Conservation (phyloP, 1,284 basidiomycete genomes). For the Ganoderma multipileum region DNA sequence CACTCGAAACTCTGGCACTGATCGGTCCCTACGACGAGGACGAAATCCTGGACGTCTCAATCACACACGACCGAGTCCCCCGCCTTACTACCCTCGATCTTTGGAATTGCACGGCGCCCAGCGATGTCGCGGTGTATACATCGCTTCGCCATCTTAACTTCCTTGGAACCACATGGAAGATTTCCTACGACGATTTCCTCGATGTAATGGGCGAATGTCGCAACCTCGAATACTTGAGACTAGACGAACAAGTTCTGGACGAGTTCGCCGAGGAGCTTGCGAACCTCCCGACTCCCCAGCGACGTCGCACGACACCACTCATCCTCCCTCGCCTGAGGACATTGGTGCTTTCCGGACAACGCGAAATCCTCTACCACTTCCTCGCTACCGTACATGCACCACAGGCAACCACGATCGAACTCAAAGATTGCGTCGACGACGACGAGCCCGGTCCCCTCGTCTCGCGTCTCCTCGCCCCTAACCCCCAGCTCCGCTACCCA, state of each 20-base stretch:
- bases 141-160: neutral
- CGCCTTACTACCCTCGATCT: neutral
- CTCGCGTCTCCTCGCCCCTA: neutral
- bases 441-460: neutral
- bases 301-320: neutral
- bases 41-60: neutral
- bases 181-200: neutral
- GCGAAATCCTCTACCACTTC: neutral
- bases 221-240: neutral
- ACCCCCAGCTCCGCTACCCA: neutral
- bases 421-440: neutral
- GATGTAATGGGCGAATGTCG: neutral
- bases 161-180: neutral
- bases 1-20: neutral
- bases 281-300: neutral
- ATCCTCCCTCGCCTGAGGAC: neutral
- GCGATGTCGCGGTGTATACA: neutral
- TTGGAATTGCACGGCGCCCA: neutral
- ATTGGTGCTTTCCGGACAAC: neutral
- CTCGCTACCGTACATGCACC: too few species aligned
- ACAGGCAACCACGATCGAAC: neutral
- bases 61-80: neutral
- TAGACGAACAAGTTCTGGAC: neutral
- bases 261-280: neutral
- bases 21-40: neutral